A percentile compares a stretch with the other conserved stretches of the same genome.
Conservation (phyloP, 2,329 filamentous ascomycete species). For the Lasiodiplodia gonubiensis region DNA sequence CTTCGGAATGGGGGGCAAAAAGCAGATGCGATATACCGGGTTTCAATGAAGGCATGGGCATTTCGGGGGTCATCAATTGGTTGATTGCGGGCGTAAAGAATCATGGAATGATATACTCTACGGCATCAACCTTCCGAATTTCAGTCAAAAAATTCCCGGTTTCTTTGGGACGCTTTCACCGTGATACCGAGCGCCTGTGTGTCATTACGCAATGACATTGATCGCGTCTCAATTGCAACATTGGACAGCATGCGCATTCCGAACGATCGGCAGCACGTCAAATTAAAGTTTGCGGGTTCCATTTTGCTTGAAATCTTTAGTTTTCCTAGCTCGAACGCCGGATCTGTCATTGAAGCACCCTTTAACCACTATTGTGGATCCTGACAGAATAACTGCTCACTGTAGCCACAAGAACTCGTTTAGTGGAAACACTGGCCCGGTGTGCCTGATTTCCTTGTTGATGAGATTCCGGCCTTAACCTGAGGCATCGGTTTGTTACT, state of each 20-base stretch:
- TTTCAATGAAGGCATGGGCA: conserved; percentile 30
- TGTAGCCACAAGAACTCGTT: background rate
- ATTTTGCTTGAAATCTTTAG: background rate
- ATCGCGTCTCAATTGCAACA: background rate
- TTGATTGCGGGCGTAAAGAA: conserved; percentile 28
- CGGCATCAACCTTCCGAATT: conserved; percentile 29
- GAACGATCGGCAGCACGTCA: background rate
- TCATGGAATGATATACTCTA: conserved; percentile 29
- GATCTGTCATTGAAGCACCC: background rate
- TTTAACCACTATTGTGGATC: background rate
- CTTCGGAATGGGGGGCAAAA: conserved; percentile 20
- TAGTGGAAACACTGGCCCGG: background rate
- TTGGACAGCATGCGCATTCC: background rate
- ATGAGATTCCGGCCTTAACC: too few species aligned
- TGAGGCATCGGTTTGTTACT: too few species aligned
- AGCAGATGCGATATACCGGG: conserved; percentile 29
- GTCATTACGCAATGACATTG: background rate
- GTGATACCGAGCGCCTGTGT: background rate
- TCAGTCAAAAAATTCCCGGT: conserved; percentile 20
- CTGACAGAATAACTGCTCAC: background rate
- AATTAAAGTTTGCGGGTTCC: background rate
- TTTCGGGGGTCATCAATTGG: conserved; percentile 28
- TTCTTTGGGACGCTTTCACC: conserved; percentile 9
- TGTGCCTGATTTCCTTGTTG: too few species aligned
- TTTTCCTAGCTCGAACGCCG: background rate